These are phyloP conservation scores for Talaromyces atroroseus DNA, from an alignment of 2,329 filamentous ascomycete genomes.

Conservation along the genomic window DNA sequence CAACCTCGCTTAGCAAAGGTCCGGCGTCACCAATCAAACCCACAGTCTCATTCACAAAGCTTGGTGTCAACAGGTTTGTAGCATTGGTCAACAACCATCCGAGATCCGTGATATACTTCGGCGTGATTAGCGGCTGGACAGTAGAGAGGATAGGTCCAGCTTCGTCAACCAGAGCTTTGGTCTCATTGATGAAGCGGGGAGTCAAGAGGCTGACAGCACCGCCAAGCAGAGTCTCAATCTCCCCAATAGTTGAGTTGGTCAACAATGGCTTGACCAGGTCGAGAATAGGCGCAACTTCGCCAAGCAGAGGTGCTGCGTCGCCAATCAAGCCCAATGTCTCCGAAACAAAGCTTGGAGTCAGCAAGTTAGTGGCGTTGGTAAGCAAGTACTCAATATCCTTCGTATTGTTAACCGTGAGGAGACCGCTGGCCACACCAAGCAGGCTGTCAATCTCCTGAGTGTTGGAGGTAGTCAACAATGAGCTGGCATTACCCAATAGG, in stretches of 20 bases:
- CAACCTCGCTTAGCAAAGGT: slow-evolving; percentile 4
- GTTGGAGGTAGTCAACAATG: slow-evolving; percentile 17
- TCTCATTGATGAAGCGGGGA: slow-evolving; percentile 11
- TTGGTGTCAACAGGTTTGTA: slow-evolving; percentile 21
- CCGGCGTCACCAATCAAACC: slow-evolving; percentile 16
- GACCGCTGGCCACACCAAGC: slow-evolving; percentile 19
- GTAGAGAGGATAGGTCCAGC: slow-evolving; percentile 17
- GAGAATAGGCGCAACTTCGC: slow-evolving; percentile 5
- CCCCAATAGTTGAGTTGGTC: slow-evolving; percentile 20
- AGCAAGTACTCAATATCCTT: slow-evolving; percentile 11
- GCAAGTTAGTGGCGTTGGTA: slow-evolving; percentile 19
- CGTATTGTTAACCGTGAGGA: slow-evolving; percentile 16
- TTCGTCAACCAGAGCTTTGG: slow-evolving; percentile 3
- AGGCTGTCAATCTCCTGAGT: slow-evolving; percentile 21
- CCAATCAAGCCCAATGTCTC: slow-evolving; percentile 18
- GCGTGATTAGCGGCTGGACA: slow-evolving; percentile 8
- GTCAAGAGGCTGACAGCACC: slow-evolving; percentile 23
- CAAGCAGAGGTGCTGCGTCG: slow-evolving; percentile 8
- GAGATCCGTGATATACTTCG: slow-evolving; percentile 7
- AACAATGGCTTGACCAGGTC: slow-evolving; percentile 14
- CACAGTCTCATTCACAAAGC: slow-evolving; percentile 23
- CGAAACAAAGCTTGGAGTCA: slow-evolving; percentile 24
- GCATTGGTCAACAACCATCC: slow-evolving; percentile 15
- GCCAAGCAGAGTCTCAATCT: slow-evolving; percentile 16
- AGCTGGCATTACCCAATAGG: slow-evolving; percentile 20